phyloP scores from a whole-genome alignment of 169 alveolate genomes.

The Theileria orientalis region DNA sequence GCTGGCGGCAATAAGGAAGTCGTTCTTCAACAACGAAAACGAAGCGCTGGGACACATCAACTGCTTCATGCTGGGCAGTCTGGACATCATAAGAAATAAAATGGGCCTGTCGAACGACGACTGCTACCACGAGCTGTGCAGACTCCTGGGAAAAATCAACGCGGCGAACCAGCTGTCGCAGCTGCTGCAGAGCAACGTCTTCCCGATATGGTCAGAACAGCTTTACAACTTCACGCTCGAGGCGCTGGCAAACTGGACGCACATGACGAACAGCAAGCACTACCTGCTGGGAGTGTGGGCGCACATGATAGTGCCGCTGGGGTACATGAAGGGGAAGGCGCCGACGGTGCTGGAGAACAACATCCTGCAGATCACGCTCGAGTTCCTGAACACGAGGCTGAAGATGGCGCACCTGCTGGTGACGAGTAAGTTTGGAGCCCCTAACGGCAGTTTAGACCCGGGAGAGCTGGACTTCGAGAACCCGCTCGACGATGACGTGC shows the following conservation, averaged over 20 bases:
- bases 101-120: constrained; percentile 85
- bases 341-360: constrained; percentile 79
- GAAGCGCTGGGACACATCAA: constrained; percentile 81
- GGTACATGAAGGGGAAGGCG: constrained; percentile 79
- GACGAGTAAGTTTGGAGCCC: not conserved
- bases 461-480: constrained; percentile 64
- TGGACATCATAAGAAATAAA: constrained; percentile 81
- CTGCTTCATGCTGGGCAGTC: constrained; percentile 85
- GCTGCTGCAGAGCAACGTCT: constrained; percentile 72
- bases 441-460: not conserved
- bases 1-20: constrained; percentile 84
- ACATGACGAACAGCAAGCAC: constrained; percentile 88
- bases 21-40: constrained; percentile 86
- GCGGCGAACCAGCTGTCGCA: constrained; percentile 86
- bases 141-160: constrained; percentile 88
- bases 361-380: constrained; percentile 74
- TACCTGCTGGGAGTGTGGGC: constrained; percentile 91
- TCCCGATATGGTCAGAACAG: constrained; percentile 87
- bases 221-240: constrained; percentile 85
- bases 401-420: constrained; percentile 78
- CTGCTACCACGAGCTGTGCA: constrained; percentile 89
- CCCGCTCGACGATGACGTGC: constrained; percentile 70
- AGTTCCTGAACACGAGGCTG: constrained; percentile 77
- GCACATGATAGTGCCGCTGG: constrained; percentile 86
- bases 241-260: constrained; percentile 85